Evolutionary conservation across 2,329 filamentous ascomycete genomes (phyloP), one percentile per base, ranked within the genome.

Genomic region (Rhinocladiella similis): DNA sequence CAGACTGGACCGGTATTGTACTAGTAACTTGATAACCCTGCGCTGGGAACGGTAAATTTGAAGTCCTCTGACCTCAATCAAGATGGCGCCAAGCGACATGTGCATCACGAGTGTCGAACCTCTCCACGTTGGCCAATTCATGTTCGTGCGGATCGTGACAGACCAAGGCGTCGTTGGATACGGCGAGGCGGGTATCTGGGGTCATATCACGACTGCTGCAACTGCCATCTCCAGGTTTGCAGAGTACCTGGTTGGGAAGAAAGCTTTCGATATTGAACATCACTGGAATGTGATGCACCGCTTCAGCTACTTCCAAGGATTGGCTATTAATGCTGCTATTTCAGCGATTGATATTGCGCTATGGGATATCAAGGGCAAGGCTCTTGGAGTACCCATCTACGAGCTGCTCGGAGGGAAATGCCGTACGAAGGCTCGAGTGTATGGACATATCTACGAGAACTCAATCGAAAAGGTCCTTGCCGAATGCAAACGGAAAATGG

Each of bases 401-500:
- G 81, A 90, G 62, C 76, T 92, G 0, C 78, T 91, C 0, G 89
- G 89, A 3, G 89, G 88, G 1, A 89, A 89, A 49, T 68, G 91
- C 1, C 79, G 87, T 35, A 75, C 83, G 56, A 85, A 83, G 63
- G 73, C 88, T 7, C 82, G 83, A 59, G 86, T 90, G 0, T 90
- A 90, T 65, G 85, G 85, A 13, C 91, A 89, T 88, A 91, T 91
- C 56, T 88, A 88, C 3, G 88, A 88, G 2, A 88, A 91, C 63
- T 75, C 87, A 3, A 89, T 89, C 0, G 70, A 74, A 6, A 88
- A 90, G 63, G 81, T 91, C 2, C 36, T 57, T 14, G 55, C 27
- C 19, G 55, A 57, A 29, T 57, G 55, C 41, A 41, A 41, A 22
- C 43, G 50, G 13, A 57, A 57, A 39, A 54, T 57, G 50, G 45